Conservation (phyloP, 2,329 filamentous ascomycete genomes). For the Penicillium polonicum region DNA sequence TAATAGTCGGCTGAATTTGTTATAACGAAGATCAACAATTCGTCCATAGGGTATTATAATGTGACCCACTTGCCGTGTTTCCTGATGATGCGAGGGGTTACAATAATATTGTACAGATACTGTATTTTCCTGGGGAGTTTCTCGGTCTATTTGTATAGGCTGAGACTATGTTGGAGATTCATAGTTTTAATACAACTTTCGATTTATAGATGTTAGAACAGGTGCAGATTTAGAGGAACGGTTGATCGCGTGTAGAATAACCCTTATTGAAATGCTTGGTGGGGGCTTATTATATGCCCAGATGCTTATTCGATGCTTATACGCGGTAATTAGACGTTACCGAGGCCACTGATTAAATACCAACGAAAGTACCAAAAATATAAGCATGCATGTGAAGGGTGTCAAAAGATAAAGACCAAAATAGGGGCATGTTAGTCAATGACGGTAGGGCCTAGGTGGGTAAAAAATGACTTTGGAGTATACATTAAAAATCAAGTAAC, state of each 20-base stretch:
- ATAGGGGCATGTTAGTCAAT: too few relatives aligned
- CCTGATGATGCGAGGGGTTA: background rate
- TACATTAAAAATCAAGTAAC: too few relatives aligned
- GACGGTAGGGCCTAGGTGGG: too few relatives aligned
- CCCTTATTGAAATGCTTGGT: background rate
- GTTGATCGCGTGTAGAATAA: background rate
- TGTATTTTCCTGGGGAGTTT: background rate
- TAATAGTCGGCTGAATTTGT: background rate
- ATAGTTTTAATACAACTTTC: background rate
- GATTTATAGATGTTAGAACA: too few relatives aligned
- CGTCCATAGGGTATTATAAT: background rate
- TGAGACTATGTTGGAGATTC: background rate
- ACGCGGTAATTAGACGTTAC: background rate
- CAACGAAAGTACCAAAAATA: background rate
- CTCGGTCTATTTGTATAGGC: background rate
- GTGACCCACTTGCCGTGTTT: constrained; percentile 6
- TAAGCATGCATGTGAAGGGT: too few relatives aligned
- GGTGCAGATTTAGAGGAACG: background rate
- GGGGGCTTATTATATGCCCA: background rate
- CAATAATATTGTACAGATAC: background rate
- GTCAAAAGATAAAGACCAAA: too few relatives aligned
- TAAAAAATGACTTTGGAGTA: too few relatives aligned
- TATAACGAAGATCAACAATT: background rate
- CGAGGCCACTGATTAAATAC: background rate
- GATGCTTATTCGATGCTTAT: background rate